A percentile compares a stretch with the other conserved stretches of the same genome.
These are phyloP conservation scores for Fusarium acutatum DNA, from an alignment of 2,329 filamentous ascomycete genomes.

Conservation along the genomic window DNA sequence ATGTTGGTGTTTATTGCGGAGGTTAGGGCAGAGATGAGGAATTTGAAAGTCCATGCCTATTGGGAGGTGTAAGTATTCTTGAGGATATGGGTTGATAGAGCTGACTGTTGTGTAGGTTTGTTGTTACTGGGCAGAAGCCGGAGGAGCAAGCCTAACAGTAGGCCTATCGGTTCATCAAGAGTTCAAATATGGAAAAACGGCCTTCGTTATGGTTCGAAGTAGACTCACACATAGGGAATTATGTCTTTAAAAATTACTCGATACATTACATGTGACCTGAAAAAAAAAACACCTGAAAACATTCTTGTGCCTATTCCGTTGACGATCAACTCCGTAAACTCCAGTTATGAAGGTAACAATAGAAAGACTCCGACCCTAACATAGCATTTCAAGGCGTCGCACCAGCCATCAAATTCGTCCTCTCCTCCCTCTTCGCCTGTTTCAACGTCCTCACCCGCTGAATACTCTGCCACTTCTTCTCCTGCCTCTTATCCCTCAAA, in stretches of 20 bases:
- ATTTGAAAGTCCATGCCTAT: conserved; percentile 3
- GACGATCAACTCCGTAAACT: too few relatives aligned
- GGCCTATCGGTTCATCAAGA: too few relatives aligned
- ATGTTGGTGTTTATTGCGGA: conserved; percentile 1
- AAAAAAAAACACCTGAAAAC: too few relatives aligned
- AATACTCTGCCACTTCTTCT: conserved; percentile 1
- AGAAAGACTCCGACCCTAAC: too few relatives aligned
- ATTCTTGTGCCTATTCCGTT: too few relatives aligned
- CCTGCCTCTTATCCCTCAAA: neutral
- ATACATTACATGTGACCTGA: fast-evolving
- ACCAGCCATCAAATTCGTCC: neutral
- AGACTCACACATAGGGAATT: too few relatives aligned
- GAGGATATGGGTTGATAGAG: fast-evolving
- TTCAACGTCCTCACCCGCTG: conserved; percentile 2
- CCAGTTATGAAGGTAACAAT: too few relatives aligned
- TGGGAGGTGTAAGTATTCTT: conserved; percentile 16
- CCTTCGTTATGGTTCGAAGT: fast-evolving
- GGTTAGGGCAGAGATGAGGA: conserved; percentile 17
- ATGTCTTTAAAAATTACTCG: too few relatives aligned
- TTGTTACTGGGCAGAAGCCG: conserved; percentile 18
- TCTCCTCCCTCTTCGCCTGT: neutral
- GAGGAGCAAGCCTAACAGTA: neutral
- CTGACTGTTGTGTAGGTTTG: neutral
- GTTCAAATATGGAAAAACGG: fast-evolving
- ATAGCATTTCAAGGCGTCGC: too few relatives aligned